Evolutionary conservation across 331 rosid genomes (phyloP).

Genomic region (Arachis monticola): DNA sequence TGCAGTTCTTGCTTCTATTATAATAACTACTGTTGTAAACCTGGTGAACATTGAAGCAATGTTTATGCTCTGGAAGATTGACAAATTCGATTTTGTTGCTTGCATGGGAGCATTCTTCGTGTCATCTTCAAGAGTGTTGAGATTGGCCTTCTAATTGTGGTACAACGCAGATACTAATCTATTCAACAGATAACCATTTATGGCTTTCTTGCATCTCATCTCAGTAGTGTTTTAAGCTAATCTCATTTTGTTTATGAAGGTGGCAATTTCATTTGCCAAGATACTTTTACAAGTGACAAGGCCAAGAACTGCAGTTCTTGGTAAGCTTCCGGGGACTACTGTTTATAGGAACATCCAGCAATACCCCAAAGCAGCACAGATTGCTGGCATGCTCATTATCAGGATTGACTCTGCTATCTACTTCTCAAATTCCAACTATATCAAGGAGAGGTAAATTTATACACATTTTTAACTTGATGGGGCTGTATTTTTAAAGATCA

Average conservation of each 20-base stretch:
- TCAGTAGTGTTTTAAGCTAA: no score
- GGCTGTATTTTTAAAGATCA: no score
- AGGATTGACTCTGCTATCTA: constrained; percentile 92
- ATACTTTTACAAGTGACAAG: constrained; percentile 87
- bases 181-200: background rate
- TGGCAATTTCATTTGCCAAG: constrained; percentile 74
- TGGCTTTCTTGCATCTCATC: background rate
- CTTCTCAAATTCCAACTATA: constrained; percentile 84
- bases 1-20: constrained; percentile 86
- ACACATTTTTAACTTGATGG: background rate
- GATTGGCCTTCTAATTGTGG: constrained; percentile 86
- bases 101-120: constrained; percentile 95
- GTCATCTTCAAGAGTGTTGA: constrained; percentile 80
- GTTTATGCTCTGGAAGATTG: constrained; percentile 74
- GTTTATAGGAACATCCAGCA: constrained; percentile 73
- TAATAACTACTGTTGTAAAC: constrained; percentile 63
- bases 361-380: constrained; percentile 63
- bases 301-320: constrained; percentile 77
- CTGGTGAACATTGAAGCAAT: constrained; percentile 63
- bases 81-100: constrained; percentile 78
- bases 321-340: constrained; percentile 65
- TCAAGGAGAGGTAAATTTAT: constrained; percentile 71
- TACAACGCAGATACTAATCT: background rate
- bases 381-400: constrained; percentile 64
- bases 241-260: constrained; percentile 41